Evolutionary conservation across 176 grass and related monocot genomes (phyloP).

Genomic region (Avena insularis): DNA sequence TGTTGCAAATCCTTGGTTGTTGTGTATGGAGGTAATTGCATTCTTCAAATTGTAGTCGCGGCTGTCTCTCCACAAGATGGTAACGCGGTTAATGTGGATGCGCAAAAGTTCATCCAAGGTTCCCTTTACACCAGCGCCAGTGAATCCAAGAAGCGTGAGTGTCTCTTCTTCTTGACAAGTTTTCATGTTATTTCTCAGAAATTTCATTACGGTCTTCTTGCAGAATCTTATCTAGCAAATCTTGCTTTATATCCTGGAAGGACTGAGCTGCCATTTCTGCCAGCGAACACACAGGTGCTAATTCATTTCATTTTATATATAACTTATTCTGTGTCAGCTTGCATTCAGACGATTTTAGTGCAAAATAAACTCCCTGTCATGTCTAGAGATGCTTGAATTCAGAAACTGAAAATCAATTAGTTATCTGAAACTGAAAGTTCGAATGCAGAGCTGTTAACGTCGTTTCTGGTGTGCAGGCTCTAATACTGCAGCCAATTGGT

Average conservation of each 20-base stretch:
- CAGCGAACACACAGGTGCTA: conserved; percentile 76
- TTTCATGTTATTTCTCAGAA: conserved; percentile 13
- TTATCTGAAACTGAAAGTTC: background rate
- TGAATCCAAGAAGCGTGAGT: conserved; percentile 86
- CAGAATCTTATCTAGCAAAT: conserved; percentile 96
- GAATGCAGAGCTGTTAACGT: background rate
- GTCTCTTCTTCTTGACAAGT: background rate
- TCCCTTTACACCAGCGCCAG: conserved; percentile 70
- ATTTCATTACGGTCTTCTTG: conserved; percentile 25
- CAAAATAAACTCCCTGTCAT: background rate
- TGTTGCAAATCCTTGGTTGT: conserved; percentile 93
- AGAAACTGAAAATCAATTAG: background rate
- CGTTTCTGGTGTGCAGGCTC: conserved; percentile 47
- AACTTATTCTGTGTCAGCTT: conserved; percentile 21
- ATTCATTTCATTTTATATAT: conserved; percentile 26
- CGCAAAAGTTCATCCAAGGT: conserved; percentile 65
- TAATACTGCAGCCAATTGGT: conserved; percentile 91
- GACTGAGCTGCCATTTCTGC: conserved; percentile 81
- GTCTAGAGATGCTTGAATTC: background rate
- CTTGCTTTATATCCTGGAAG: conserved; percentile 83
- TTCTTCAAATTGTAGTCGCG: conserved; percentile 85
- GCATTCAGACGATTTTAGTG: background rate
- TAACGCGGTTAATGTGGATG: conserved; percentile 55
- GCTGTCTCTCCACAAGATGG: conserved; percentile 56
- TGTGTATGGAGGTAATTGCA: conserved; percentile 71